Evolutionary conservation across 2,329 filamentous ascomycete species (phyloP).

Genomic region (Colletotrichum magnum): DNA sequence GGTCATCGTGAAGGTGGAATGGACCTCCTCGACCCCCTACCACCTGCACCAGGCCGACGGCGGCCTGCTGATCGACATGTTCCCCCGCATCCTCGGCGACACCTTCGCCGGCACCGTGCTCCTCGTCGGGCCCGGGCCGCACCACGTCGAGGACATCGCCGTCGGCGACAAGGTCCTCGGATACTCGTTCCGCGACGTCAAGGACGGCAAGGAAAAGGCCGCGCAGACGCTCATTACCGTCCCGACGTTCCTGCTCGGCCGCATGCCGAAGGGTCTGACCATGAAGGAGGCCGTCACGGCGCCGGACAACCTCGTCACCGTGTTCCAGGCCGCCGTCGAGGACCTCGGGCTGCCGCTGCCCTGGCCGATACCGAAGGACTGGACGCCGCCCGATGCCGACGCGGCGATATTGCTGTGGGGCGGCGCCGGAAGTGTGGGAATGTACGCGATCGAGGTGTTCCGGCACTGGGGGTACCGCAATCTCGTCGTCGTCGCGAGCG

Average conservation of each 20-base stretch:
- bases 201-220: constrained; percentile 63
- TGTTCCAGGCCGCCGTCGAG: constrained; percentile 65
- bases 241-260: constrained; percentile 63
- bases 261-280: constrained; percentile 57
- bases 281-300: constrained; percentile 65
- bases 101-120: constrained; percentile 67
- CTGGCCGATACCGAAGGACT: constrained; percentile 66
- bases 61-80: constrained; percentile 64
- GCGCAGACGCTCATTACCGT: constrained; percentile 70
- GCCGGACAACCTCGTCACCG: constrained; percentile 71
- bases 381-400: constrained; percentile 52
- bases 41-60: constrained; percentile 75
- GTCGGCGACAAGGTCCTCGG: constrained; percentile 70
- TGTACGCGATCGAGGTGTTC: constrained; percentile 65
- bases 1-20: constrained; percentile 67
- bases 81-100: constrained; percentile 66
- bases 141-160: constrained; percentile 52
- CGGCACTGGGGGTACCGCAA: constrained; percentile 66
- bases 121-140: constrained; percentile 57
- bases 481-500: constrained; percentile 63
- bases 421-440: constrained; percentile 66
- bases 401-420: constrained; percentile 66
- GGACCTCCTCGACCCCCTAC: constrained; percentile 73
- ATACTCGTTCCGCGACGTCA: constrained; percentile 62
- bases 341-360: constrained; percentile 69